These are phyloP conservation scores for Diaporthe sp. DNA, from an alignment of 2,329 filamentous ascomycete species.

Conservation along the genomic window DNA sequence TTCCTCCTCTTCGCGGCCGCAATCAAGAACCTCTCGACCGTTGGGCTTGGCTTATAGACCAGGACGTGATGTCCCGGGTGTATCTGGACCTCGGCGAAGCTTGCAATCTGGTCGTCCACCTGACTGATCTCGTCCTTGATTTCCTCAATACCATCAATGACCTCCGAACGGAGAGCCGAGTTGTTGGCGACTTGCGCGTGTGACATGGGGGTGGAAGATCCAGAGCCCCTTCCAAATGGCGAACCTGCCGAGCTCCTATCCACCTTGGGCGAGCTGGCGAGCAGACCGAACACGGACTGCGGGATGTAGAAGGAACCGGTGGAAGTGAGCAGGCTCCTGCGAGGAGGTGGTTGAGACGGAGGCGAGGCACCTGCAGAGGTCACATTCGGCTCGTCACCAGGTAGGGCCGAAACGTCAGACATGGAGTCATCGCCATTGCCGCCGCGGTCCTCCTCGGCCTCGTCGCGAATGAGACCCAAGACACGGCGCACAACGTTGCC, in stretches of 20 bases:
- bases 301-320: conserved; percentile 75
- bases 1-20: conserved; percentile 90
- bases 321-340: conserved; percentile 63
- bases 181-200: conserved; percentile 59
- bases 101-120: conserved; percentile 93
- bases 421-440: conserved; percentile 72
- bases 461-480: conserved; percentile 90
- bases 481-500: conserved; percentile 95
- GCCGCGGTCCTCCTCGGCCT: conserved; percentile 85
- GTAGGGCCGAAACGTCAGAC: conserved; percentile 57
- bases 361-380: conserved; percentile 38
- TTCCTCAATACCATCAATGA: conserved; percentile 94
- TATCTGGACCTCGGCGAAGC: conserved; percentile 90
- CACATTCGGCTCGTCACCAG: conserved; percentile 38
- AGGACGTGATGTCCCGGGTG: conserved; percentile 94
- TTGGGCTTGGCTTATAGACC: conserved; percentile 87
- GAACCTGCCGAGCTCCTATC: conserved; percentile 57
- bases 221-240: conserved; percentile 60
- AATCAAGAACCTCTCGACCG: conserved; percentile 90
- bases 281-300: conserved; percentile 89
- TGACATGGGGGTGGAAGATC: conserved; percentile 51
- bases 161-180: conserved; percentile 87
- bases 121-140: conserved; percentile 95
- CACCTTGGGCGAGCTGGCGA: conserved; percentile 77
- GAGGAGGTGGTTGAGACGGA: conserved; percentile 58